These are phyloP conservation scores for Ceriops decandra DNA, from an alignment of 345 rosid genomes.

Conservation along the genomic window DNA sequence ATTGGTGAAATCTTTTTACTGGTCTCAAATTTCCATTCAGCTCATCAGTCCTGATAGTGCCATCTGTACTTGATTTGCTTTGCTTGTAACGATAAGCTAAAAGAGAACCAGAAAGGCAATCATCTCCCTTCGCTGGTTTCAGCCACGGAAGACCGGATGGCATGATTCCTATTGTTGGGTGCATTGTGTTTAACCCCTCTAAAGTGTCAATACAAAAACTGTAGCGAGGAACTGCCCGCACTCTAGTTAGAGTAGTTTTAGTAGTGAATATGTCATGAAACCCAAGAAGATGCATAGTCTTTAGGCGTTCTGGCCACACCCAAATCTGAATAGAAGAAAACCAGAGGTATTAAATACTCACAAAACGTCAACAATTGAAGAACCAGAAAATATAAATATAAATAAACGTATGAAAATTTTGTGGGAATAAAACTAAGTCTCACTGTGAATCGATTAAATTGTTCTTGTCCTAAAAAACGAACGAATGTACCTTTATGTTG, in stretches of 20 bases:
- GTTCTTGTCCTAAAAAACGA: neutral
- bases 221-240: constrained; percentile 78
- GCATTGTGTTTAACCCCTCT: constrained; percentile 51
- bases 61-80: constrained; percentile 23
- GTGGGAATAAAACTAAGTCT: too few relatives aligned
- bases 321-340: constrained; percentile 50
- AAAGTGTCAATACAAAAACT: constrained; percentile 73
- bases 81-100: constrained; percentile 23
- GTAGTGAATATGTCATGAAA: constrained; percentile 62
- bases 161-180: constrained; percentile 76
- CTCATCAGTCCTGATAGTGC: constrained; percentile 11
- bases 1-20: constrained; percentile 41
- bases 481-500: constrained; percentile 45
- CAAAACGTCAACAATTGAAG: too few relatives aligned
- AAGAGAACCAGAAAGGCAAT: constrained; percentile 40
- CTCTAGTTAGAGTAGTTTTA: constrained; percentile 62
- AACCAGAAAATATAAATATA: too few relatives aligned
- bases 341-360: neutral
- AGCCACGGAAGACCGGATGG: constrained; percentile 89
- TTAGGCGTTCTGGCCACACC: constrained; percentile 93
- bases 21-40: constrained; percentile 17
- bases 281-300: constrained; percentile 75
- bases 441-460: neutral
- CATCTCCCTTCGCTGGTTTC: constrained; percentile 37
- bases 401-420: too few relatives aligned